These are phyloP conservation scores for Dictyostelium capitatum DNA, from an alignment of 78 protist genomes.

Conservation along the genomic window DNA sequence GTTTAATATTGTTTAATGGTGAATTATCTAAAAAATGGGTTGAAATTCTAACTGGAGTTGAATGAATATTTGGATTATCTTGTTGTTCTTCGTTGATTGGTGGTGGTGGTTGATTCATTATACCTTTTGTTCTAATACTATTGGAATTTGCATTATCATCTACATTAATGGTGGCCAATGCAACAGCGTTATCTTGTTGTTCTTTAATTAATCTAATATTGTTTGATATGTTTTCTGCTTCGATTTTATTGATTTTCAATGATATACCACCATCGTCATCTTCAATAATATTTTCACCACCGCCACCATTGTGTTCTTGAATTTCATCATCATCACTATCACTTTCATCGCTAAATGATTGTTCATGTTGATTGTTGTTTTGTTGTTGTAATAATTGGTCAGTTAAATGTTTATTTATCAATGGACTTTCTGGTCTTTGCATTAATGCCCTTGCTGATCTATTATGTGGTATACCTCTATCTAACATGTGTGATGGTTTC, in stretches of 20 bases:
- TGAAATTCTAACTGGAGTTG: conserved; percentile 23
- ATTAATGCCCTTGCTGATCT: conserved; percentile 18
- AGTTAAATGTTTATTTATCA: neutral
- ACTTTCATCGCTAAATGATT: neutral
- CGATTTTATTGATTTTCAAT: neutral
- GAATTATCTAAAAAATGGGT: conserved; percentile 20
- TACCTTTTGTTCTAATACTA: neutral
- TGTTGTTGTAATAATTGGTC: neutral
- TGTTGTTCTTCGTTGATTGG: neutral
- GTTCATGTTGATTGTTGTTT: neutral
- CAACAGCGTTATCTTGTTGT: neutral
- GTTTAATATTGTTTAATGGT: conserved; percentile 21
- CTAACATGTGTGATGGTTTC: neutral
- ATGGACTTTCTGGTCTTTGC: conserved; percentile 14
- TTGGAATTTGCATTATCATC: neutral
- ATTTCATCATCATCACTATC: neutral
- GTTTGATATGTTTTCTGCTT: conserved; percentile 5
- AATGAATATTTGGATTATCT: neutral
- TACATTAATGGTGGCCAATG: neutral
- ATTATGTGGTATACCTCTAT: conserved; percentile 4
- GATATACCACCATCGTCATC: neutral
- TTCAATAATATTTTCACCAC: too few species aligned
- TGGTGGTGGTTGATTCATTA: conserved; percentile 4
- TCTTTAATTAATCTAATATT: conserved; percentile 19
- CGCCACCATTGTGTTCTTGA: neutral